These are phyloP conservation scores for Melocanna baccifera DNA, from an alignment of 176 grass and related monocot species.

Conservation along the genomic window DNA sequence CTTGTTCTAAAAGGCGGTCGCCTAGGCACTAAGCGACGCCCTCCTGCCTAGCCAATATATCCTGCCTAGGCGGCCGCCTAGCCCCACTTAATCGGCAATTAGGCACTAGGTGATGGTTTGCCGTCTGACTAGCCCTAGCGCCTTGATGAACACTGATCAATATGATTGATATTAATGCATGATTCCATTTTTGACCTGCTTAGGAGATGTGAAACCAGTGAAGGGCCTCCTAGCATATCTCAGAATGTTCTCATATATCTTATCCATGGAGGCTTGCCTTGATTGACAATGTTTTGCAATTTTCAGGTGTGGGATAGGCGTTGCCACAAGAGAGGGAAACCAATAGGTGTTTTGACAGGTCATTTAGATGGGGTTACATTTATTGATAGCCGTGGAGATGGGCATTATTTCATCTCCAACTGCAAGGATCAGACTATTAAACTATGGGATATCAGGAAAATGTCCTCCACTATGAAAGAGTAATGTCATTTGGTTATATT, in stretches of 20 bases:
- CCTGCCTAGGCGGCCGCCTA: no score
- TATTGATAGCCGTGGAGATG: slow-evolving; percentile 89
- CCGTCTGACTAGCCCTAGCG: no score
- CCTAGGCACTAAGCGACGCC: no score
- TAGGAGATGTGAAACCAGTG: slow-evolving; percentile 1
- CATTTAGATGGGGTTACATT: slow-evolving; percentile 91
- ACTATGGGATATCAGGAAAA: slow-evolving; percentile 95
- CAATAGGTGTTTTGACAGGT: slow-evolving; percentile 72
- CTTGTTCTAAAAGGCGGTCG: no score
- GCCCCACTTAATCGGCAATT: no score
- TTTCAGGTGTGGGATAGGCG: slow-evolving; percentile 86
- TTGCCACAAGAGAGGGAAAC: slow-evolving; percentile 53
- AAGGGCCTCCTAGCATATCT: background rate
- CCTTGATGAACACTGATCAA: background rate
- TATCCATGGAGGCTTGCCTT: background rate
- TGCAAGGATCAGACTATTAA: slow-evolving; percentile 96
- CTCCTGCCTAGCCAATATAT: no score
- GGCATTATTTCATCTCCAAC: slow-evolving; percentile 89
- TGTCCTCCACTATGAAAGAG: slow-evolving; percentile 52
- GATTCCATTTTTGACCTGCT: background rate
- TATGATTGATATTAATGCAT: background rate
- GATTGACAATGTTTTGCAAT: slow-evolving; percentile 14
- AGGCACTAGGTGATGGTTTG: no score
- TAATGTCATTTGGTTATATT: slow-evolving; percentile 17
- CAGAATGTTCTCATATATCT: background rate